Base-by-base conservation (phyloP, 108 stramenopile species). In the Thalassiosira profunda region DNA sequence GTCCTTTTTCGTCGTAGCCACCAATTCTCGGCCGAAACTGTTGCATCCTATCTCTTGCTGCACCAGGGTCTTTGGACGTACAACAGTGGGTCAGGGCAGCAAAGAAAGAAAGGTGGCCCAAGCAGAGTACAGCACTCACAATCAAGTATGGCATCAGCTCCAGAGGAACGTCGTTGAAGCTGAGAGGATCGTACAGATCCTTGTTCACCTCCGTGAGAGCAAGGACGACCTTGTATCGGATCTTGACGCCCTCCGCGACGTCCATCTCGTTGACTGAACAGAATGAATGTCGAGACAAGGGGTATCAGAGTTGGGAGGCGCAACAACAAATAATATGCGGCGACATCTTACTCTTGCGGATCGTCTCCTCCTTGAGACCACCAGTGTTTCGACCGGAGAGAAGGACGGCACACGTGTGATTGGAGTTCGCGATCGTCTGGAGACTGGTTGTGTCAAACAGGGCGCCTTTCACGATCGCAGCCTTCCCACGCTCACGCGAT, bases 401-500 rank as follows among this genome's bases (percentile, higher is more conserved):
- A 8, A 38, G 45, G 0, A 68, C 38, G 1, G 17, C 31, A 17
- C 67, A 68, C n/a, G 56, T 58, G 33, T 68, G 67, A 58, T 68
- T 68, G 12, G 54, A 58, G 25, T 21, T 33, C 5, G 54, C 54
- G 17, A 67, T 31, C 1, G 26, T 14, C 17, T 68, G 35, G 14
- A 48, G 54, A 3, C 9, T 29, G n/a, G 23, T 33, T 4, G 51
- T 52, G n/a, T 52, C 51, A 33, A 52, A 52, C 0, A 52, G 51
- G n/a, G 51, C 51, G 6, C 6, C 51, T 52, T 30, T 52, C 7
- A 52, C 51, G 21, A 52, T 52, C 51, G 29, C 21, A 17, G 26
- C 7, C 29, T 31, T 31, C 10, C 51, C 51, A 8, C 51, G 34
- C 29, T 52, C 51, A n/a, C n/a, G n/a, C n/a, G n/a, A n/a, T n/a